Percentiles rank a stretch among this genome's conserved stretches.
These are phyloP conservation scores for Phyllosticta citrichinensis DNA, from an alignment of 2,329 filamentous ascomycete genomes.

Conservation along the genomic window DNA sequence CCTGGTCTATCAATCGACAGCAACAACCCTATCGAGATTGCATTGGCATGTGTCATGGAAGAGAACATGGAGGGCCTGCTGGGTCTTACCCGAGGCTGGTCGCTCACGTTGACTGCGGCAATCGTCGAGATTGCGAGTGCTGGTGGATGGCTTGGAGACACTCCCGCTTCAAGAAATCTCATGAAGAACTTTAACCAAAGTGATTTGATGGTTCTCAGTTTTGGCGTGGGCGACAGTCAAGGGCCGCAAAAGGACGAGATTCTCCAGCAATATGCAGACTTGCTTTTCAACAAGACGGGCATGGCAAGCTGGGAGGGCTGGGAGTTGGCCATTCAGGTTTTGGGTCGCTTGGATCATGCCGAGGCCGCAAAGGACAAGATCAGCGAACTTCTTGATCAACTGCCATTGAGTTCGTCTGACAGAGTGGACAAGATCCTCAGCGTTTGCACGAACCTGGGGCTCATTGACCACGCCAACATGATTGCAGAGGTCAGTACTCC, in stretches of 20 bases:
- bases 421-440: slow-evolving; percentile 75
- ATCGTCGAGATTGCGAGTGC: slow-evolving; percentile 77
- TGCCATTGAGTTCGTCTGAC: slow-evolving; percentile 60
- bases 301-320: slow-evolving; percentile 37
- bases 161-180: slow-evolving; percentile 41
- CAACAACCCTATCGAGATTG: slow-evolving; percentile 67
- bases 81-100: slow-evolving; percentile 67
- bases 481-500: slow-evolving; percentile 62
- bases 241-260: slow-evolving; percentile 70
- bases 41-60: slow-evolving; percentile 71
- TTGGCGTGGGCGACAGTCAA: slow-evolving; percentile 47
- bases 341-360: slow-evolving; percentile 69
- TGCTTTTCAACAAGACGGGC: slow-evolving; percentile 40
- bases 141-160: slow-evolving; percentile 62
- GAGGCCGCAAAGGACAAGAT: slow-evolving; percentile 64
- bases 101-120: slow-evolving; percentile 65
- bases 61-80: slow-evolving; percentile 70
- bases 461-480: slow-evolving; percentile 67
- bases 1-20: slow-evolving; percentile 63
- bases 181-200: slow-evolving; percentile 67
- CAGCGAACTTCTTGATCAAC: slow-evolving; percentile 58
- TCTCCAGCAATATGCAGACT: slow-evolving; percentile 63
- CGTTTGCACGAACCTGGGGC: slow-evolving; percentile 66
- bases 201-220: slow-evolving; percentile 74
- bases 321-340: slow-evolving; percentile 76